A percentile compares a stretch with the other conserved stretches of the same genome.
These are phyloP conservation scores for Gillenia trifoliata DNA, from an alignment of 306 rosid species.

Conservation along the genomic window DNA sequence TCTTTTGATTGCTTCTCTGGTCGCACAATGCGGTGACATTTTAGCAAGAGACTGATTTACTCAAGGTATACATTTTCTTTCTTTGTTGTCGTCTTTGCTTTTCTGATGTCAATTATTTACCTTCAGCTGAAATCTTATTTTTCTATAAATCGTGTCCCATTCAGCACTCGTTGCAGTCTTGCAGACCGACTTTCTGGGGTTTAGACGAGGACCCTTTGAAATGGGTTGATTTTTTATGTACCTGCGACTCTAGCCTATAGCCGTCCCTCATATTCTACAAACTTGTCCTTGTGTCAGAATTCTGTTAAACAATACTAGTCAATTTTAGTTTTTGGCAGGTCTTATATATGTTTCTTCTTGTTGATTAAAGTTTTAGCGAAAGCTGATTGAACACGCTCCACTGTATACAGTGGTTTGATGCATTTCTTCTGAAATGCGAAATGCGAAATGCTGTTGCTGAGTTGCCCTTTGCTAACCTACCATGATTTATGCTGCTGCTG, in stretches of 20 bases:
- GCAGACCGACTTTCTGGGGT: constrained; percentile 15
- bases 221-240: not conserved
- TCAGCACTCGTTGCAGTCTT: constrained; percentile 7
- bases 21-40: constrained; percentile 33
- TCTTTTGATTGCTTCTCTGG: constrained; percentile 23
- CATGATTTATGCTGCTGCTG: not conserved
- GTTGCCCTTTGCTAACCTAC: not conserved
- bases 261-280: not conserved
- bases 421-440: not conserved
- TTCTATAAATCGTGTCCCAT: not conserved
- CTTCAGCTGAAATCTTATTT: constrained; percentile 8
- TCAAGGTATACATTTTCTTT: constrained; percentile 63
- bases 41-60: constrained; percentile 97
- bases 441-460: constrained; percentile 6
- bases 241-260: not conserved
- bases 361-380: not conserved
- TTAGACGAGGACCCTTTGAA: not conserved
- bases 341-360: not conserved
- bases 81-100: constrained; percentile 11
- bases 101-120: constrained; percentile 5
- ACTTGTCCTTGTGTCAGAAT: not conserved
- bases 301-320: not conserved
- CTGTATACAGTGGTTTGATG: not conserved
- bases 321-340: not conserved
- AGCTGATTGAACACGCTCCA: not conserved